Base-by-base conservation (phyloP, 1,284 basidiomycete species). In the Stereum hirsutum region DNA sequence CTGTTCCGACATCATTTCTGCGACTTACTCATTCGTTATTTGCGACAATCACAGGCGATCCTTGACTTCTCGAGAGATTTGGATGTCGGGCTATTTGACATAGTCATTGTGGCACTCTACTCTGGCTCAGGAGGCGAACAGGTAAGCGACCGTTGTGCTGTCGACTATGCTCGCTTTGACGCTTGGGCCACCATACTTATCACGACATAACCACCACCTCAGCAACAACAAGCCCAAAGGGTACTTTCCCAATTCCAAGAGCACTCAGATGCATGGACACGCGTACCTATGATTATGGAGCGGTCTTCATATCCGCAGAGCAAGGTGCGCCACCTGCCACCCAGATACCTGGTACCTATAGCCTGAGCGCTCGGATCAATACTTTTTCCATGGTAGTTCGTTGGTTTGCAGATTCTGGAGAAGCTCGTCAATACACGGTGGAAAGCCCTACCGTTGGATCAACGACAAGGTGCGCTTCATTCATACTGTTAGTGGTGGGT, bases 211-310 rank as follows among this genome's bases (percentile, higher is more conserved):
- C 21, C 35, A 33, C 28, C 20, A 19, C 37, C 40, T 57, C 36
- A 96, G 90, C 91, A 91, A 85, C 85, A 89, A 78, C 64, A 81
- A 59, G 91, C 92, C 19, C 92, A 95, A 62, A 82, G 85, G 58
- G 74, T 89, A 46, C 75, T 97, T 51, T 94, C 93, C 8, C 93
- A 96, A 62, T 90, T 99, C 59, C 93, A 99, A 64, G 96, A 99
- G 52, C 78, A 92, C 63, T 89, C 91, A n/a, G 96, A 99, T 48
- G 83, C 93, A 37, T 99, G 96, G 96, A 95, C 95, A 52, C 79
- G 91, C 58, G 96, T 99, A 1, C 96, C 96, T 25, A 85, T 88
- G 49, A 89, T 99, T 54, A 72, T 99, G 45, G 92, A 98, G 60
- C 74, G 75, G 47, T 89, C 91, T 8, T 71, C 73, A 19, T 92